Conservation (phyloP, 176 grass and related monocot genomes). For the Musa troglodytarum region DNA sequence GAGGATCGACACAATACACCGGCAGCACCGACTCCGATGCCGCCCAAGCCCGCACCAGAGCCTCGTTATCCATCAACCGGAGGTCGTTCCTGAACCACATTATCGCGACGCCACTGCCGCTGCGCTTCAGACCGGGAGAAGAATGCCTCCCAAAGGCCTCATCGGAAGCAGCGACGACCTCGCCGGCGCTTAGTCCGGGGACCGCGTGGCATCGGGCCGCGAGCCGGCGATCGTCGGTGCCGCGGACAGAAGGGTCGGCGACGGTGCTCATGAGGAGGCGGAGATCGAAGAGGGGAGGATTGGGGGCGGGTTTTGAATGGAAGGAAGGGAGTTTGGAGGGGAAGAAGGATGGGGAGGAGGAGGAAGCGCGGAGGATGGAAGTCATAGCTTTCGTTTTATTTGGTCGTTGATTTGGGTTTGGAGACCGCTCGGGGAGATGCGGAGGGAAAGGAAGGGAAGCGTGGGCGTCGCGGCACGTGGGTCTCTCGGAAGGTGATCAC, state of each 20-base stretch:
- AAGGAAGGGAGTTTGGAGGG: constrained; percentile 12
- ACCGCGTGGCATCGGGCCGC: constrained; percentile 19
- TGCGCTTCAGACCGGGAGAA: constrained; percentile 31
- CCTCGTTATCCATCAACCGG: constrained; percentile 66
- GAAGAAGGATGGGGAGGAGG: constrained; percentile 6
- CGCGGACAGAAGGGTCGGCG: constrained; percentile 15
- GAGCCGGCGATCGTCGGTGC: neutral
- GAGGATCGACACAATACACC: constrained; percentile 74
- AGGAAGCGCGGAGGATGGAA: neutral
- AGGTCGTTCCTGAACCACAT: constrained; percentile 92
- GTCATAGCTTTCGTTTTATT: neutral
- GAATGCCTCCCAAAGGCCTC: constrained; percentile 39
- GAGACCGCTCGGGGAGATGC: too few species aligned
- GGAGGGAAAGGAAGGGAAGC: too few species aligned
- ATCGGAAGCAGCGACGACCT: constrained; percentile 26
- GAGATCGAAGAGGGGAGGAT: constrained; percentile 19
- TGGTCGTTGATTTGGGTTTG: too few species aligned
- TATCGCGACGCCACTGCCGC: constrained; percentile 34
- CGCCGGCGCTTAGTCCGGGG: constrained; percentile 38
- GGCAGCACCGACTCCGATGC: constrained; percentile 51
- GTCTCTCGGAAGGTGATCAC: neutral
- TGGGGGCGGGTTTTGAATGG: neutral
- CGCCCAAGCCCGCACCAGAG: constrained; percentile 45
- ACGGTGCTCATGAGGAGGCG: neutral
- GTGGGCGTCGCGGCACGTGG: constrained; percentile 32